These are phyloP conservation scores for Acorus calamus DNA, from an alignment of 106 monocot species.

Conservation along the genomic window DNA sequence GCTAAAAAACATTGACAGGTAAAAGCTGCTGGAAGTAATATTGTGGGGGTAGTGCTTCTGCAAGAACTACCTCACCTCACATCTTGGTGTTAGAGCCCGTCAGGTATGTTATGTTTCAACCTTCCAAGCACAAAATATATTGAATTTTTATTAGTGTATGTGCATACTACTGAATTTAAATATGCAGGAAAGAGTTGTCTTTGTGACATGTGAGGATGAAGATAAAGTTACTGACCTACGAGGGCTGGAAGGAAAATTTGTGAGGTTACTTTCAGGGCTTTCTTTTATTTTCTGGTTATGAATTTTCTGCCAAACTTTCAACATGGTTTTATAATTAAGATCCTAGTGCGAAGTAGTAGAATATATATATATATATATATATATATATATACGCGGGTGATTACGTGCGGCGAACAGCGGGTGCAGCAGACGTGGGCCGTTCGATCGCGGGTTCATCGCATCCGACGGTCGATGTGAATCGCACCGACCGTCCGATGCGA, in stretches of 20 bases:
- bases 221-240: constrained; percentile 43
- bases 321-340: no score
- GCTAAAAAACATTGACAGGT: constrained; percentile 30
- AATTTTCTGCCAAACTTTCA: neutral
- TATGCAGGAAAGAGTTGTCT: constrained; percentile 73
- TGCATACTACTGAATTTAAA: neutral
- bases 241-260: constrained; percentile 60
- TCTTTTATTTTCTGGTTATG: neutral
- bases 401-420: no score
- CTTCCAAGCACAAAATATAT: neutral
- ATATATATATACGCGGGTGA: no score
- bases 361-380: no score
- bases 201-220: constrained; percentile 91
- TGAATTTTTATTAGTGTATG: neutral
- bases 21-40: constrained; percentile 78
- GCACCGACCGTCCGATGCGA: no score
- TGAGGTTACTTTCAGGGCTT: constrained; percentile 43
- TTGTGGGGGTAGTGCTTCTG: constrained; percentile 62
- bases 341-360: no score
- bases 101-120: constrained; percentile 41
- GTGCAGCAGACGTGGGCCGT: no score
- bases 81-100: constrained; percentile 94
- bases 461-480: no score
- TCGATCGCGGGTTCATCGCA: no score
- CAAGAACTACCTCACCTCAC: constrained; percentile 96